Evolutionary conservation across 352 stramenopile genomes (phyloP), one percentile per base, ranked within the genome.

Genomic region (Pythium periplocum): DNA sequence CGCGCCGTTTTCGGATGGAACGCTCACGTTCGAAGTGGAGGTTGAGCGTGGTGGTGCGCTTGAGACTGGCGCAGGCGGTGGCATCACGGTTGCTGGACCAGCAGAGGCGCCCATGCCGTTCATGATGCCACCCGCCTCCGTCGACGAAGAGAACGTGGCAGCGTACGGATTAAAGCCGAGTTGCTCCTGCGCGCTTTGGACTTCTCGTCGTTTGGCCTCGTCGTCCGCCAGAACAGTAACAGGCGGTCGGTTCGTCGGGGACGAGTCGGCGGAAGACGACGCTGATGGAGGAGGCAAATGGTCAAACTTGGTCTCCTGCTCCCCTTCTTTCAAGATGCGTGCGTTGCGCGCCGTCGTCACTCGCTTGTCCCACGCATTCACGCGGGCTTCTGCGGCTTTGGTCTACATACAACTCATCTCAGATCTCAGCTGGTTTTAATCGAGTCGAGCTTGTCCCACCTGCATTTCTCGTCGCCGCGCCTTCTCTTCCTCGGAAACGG

Each of bases 91-190:
- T 36, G 34, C 5, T 32, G 57, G 32, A 32, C 48, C 30, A 9
- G 65, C 40, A 8, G 48, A 43, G 0, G 52, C 47, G 2, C 51
- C 38, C 3, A 4, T 48, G 11, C 30, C 45, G 49, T 87, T 83
- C 58, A 85, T 87, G 38, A 66, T 66, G 2, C 73, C 68, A 7
- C 65, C 68, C 17, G 75, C 76, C 47, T 87, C 72, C 3, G 64
- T 75, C 1, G 74, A 85, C 1, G 79, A 90, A 12, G 79, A 76
- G 47, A 90, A 86, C 17, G 73, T 81, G 3, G 71, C 76, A 26
- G 66, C 73, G 51, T 90, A 90, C 37, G 79, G 79, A 39, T 90
- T 90, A 48, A 90, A 90, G 1, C 79, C 79, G 46, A 89, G 70
- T 46, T 87, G 70, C 6, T 66, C 52, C 26, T 86, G 74, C 2